Conservation (phyloP, 768 basidiomycete genomes). For the Auricularia auricula-judae region DNA sequence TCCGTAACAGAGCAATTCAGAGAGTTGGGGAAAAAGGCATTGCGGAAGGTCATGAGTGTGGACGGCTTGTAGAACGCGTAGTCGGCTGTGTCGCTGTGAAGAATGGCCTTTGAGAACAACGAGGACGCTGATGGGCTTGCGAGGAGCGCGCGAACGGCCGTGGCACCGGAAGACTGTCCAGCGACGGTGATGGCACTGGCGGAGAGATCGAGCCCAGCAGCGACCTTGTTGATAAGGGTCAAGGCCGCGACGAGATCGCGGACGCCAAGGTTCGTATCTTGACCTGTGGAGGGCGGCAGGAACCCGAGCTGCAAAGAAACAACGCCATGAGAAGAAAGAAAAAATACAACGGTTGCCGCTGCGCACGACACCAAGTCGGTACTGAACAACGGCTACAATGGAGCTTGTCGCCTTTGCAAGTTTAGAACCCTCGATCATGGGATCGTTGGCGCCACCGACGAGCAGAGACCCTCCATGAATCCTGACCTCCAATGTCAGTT, state of each 20-base stretch:
- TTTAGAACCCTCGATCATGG: slow-evolving; percentile 67
- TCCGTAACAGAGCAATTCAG: slow-evolving; percentile 36
- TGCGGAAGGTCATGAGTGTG: slow-evolving; percentile 45
- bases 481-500: slow-evolving; percentile 28
- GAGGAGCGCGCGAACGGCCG: slow-evolving; percentile 65
- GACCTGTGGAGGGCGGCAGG: slow-evolving; percentile 38
- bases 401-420: slow-evolving; percentile 61
- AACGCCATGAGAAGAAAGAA: background rate
- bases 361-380: slow-evolving; percentile 65
- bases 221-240: slow-evolving; percentile 44
- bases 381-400: slow-evolving; percentile 75
- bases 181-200: slow-evolving; percentile 54
- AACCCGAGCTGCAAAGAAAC: slow-evolving; percentile 48
- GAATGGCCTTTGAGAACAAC: slow-evolving; percentile 65
- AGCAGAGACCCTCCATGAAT: slow-evolving; percentile 81
- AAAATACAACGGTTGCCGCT: background rate
- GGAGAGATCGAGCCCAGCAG: slow-evolving; percentile 59
- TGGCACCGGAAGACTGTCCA: slow-evolving; percentile 76
- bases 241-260: slow-evolving; percentile 58
- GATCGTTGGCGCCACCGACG: slow-evolving; percentile 54
- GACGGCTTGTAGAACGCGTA: slow-evolving; percentile 53
- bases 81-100: slow-evolving; percentile 87
- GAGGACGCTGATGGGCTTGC: slow-evolving; percentile 57
- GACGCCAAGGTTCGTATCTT: slow-evolving; percentile 57
- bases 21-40: slow-evolving; percentile 38